These are phyloP conservation scores for Ballota nigra DNA, from an alignment of 257 asterid genomes.

Conservation along the genomic window DNA sequence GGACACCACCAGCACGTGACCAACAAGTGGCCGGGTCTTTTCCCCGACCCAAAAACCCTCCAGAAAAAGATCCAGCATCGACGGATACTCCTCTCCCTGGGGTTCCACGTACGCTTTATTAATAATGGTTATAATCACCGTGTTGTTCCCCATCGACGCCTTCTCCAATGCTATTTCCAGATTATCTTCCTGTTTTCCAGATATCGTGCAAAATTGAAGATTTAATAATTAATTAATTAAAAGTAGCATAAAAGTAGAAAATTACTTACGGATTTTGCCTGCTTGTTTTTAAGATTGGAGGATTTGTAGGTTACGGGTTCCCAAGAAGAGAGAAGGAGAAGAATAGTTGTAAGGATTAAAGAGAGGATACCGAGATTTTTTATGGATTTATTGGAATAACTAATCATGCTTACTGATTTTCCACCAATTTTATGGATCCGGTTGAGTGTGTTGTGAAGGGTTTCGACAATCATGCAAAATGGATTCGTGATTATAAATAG, in stretches of 20 bases:
- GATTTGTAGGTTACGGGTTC: slow-evolving; percentile 16
- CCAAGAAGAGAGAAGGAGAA: slow-evolving; percentile 28
- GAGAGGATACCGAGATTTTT: slow-evolving; percentile 33
- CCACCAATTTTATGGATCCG: background rate
- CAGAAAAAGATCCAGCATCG: no score
- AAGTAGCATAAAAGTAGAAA: no score
- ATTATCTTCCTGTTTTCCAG: no score
- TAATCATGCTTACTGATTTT: slow-evolving; percentile 26
- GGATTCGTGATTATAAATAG: background rate
- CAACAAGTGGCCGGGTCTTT: slow-evolving; percentile 20
- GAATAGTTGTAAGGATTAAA: slow-evolving; percentile 24
- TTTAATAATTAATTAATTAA: no score
- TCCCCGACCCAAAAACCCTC: no score
- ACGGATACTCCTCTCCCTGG: no score
- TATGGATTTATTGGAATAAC: slow-evolving; percentile 30
- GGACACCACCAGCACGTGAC: slow-evolving; percentile 54
- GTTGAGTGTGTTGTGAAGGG: background rate
- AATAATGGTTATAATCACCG: no score
- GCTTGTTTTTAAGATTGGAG: background rate
- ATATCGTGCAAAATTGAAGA: no score
- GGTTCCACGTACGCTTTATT: no score
- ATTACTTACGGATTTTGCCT: background rate
- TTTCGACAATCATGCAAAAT: slow-evolving; percentile 28
- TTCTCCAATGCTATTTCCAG: no score
- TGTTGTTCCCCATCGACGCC: no score